phyloP scores from a whole-genome alignment of 2,329 filamentous ascomycete genomes.

The Penicillium verrucosum region DNA sequence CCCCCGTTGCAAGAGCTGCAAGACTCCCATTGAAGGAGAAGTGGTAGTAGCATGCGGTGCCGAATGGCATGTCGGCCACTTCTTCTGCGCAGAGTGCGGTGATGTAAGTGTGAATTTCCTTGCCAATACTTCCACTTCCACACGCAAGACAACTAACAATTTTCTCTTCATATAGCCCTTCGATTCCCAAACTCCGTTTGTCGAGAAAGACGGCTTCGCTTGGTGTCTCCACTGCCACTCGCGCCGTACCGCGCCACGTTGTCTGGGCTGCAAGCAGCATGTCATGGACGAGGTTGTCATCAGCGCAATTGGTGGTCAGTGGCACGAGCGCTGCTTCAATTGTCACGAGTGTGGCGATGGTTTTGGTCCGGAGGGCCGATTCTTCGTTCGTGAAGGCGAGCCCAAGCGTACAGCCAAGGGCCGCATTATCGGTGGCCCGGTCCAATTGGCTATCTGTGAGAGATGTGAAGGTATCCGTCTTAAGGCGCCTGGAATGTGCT shows the following conservation, averaged over 20 bases:
- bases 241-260: conserved; percentile 84
- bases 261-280: conserved; percentile 75
- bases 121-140: background rate
- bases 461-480: conserved; percentile 60
- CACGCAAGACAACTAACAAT: conserved; percentile 13
- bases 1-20: conserved; percentile 91
- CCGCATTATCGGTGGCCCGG: conserved; percentile 45
- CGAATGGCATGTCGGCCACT: conserved; percentile 97
- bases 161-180: conserved; percentile 48
- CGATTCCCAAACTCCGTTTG: conserved; percentile 68
- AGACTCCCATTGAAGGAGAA: conserved; percentile 92
- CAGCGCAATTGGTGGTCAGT: conserved; percentile 82
- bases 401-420: conserved; percentile 45
- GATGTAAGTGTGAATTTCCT: conserved; percentile 52
- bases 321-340: conserved; percentile 89
- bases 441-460: conserved; percentile 61
- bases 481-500: conserved; percentile 50
- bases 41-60: conserved; percentile 88
- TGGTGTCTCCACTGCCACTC: conserved; percentile 96
- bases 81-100: conserved; percentile 98
- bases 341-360: conserved; percentile 65
- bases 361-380: conserved; percentile 59
- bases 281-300: conserved; percentile 90
- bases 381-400: conserved; percentile 59
- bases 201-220: conserved; percentile 96